A percentile compares a stretch with the other conserved stretches of the same genome.
These are phyloP conservation scores for Wickerhamomyces sp. DNA, from an alignment of 1,139 yeast species.

Conservation along the genomic window DNA sequence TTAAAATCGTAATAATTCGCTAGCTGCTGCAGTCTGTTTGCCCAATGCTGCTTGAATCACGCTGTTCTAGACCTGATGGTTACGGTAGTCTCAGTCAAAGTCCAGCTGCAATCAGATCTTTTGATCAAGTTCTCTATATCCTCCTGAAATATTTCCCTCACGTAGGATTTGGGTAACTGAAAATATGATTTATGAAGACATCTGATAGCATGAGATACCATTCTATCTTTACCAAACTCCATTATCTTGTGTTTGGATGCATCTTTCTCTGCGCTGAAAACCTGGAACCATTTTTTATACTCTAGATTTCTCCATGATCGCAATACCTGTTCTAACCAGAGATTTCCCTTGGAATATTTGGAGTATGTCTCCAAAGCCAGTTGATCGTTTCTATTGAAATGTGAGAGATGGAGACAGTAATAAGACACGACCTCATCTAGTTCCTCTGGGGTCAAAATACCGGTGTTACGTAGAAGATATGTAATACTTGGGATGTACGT, in stretches of 20 bases:
- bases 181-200: conserved; percentile 37
- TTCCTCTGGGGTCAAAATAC: conserved; percentile 30
- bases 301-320: conserved; percentile 36
- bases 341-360: conserved; percentile 27
- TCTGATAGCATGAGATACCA: conserved; percentile 30
- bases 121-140: conserved; percentile 3
- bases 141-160: conserved; percentile 11
- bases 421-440: conserved; percentile 36
- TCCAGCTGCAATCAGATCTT: conserved; percentile 14
- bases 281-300: conserved; percentile 37
- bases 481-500: conserved; percentile 52
- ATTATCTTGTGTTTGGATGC: conserved; percentile 33
- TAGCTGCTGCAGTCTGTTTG: no score
- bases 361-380: conserved; percentile 33
- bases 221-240: conserved; percentile 35
- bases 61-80: conserved; percentile 9
- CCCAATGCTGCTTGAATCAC: no score
- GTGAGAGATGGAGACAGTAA: conserved; percentile 43
- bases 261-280: conserved; percentile 28
- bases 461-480: conserved; percentile 30
- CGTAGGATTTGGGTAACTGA: conserved; percentile 16
- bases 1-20: no score
- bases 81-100: conserved; percentile 5
- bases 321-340: conserved; percentile 27
- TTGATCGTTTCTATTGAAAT: conserved; percentile 36